Percentiles rank a stretch among this genome's conserved stretches.
phyloP scores from a whole-genome alignment of 2,329 filamentous ascomycete genomes.

The Pestalotiopsis fici region DNA sequence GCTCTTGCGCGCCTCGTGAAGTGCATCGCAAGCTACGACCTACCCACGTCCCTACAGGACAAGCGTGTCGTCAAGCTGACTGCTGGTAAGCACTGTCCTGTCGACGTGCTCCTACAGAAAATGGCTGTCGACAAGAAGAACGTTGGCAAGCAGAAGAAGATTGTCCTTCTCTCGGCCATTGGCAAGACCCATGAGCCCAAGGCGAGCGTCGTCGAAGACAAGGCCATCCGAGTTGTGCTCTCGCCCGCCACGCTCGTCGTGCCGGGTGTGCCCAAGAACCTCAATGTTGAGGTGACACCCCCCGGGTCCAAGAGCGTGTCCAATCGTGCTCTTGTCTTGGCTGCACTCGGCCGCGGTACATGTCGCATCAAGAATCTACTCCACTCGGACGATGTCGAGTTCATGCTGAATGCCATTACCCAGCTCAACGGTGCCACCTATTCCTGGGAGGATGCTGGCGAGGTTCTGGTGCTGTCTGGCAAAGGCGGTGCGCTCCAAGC shows the following conservation, averaged over 20 bases:
- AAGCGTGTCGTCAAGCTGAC: slow-evolving; percentile 80
- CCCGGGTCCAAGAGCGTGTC: slow-evolving; percentile 98
- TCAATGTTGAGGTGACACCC: slow-evolving; percentile 77
- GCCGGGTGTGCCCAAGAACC: slow-evolving; percentile 67
- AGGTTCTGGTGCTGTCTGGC: slow-evolving; percentile 83
- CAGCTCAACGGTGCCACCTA: slow-evolving; percentile 85
- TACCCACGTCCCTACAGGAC: slow-evolving; percentile 84
- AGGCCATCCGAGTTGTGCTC: slow-evolving; percentile 78
- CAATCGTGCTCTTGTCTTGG: slow-evolving; percentile 91
- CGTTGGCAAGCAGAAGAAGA: slow-evolving; percentile 90
- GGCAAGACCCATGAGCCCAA: slow-evolving; percentile 84
- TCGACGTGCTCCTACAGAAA: slow-evolving; percentile 82
- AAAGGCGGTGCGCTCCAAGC: slow-evolving; percentile 86
- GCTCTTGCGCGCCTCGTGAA: slow-evolving; percentile 89
- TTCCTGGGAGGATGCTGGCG: slow-evolving; percentile 92
- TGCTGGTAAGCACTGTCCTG: slow-evolving; percentile 83
- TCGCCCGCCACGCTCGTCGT: slow-evolving; percentile 76
- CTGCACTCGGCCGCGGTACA: slow-evolving; percentile 81
- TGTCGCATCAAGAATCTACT: slow-evolving; percentile 90
- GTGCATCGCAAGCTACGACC: slow-evolving; percentile 89
- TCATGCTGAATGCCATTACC: slow-evolving; percentile 91
- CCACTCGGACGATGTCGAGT: slow-evolving; percentile 95
- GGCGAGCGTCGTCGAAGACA: slow-evolving; percentile 87
- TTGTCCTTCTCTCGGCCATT: slow-evolving; percentile 88
- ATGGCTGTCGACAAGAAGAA: slow-evolving; percentile 99